Conservation (phyloP, 192 early-diverging fungal genomes). For the Coemansia pectinata region DNA sequence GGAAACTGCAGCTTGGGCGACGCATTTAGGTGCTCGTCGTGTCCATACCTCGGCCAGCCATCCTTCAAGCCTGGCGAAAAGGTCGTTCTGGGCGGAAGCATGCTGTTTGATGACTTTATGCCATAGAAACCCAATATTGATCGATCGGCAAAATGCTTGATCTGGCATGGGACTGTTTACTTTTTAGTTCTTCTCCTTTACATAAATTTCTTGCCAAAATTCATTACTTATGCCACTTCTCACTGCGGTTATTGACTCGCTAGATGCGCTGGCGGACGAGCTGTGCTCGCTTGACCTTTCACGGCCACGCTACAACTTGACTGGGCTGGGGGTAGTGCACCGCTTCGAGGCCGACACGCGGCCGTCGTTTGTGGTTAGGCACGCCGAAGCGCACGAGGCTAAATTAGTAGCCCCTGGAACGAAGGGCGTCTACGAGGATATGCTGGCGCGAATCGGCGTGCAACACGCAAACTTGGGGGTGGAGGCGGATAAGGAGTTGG, state of each 20-base stretch:
- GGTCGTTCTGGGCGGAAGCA: slow-evolving; percentile 76
- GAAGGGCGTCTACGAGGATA: slow-evolving; percentile 56
- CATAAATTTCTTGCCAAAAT: neutral
- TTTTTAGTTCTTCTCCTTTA: neutral
- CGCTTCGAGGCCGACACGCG: slow-evolving; percentile 40
- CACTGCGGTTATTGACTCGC: slow-evolving; percentile 28
- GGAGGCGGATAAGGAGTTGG: slow-evolving; percentile 41
- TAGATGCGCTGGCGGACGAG: slow-evolving; percentile 45
- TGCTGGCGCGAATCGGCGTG: slow-evolving; percentile 52
- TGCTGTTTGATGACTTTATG: slow-evolving; percentile 55
- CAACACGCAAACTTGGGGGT: slow-evolving; percentile 48
- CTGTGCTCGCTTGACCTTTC: slow-evolving; percentile 47
- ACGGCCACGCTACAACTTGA: slow-evolving; percentile 41
- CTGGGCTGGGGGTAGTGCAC: slow-evolving; percentile 37
- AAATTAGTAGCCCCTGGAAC: slow-evolving; percentile 53
- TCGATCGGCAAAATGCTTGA: neutral
- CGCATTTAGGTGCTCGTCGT: slow-evolving; percentile 94
- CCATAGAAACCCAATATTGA: slow-evolving; percentile 8
- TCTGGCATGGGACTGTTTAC: neutral
- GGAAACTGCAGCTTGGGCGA: slow-evolving; percentile 91
- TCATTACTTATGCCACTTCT: slow-evolving; percentile 30
- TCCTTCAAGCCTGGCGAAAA: slow-evolving; percentile 95
- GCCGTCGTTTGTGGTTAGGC: slow-evolving; percentile 40
- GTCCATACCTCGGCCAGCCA: slow-evolving; percentile 97
- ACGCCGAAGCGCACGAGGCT: slow-evolving; percentile 50